Evolutionary conservation across 768 basidiomycete species (phyloP), one percentile per base, ranked within the genome.

Genomic region (Lentinula sp.): DNA sequence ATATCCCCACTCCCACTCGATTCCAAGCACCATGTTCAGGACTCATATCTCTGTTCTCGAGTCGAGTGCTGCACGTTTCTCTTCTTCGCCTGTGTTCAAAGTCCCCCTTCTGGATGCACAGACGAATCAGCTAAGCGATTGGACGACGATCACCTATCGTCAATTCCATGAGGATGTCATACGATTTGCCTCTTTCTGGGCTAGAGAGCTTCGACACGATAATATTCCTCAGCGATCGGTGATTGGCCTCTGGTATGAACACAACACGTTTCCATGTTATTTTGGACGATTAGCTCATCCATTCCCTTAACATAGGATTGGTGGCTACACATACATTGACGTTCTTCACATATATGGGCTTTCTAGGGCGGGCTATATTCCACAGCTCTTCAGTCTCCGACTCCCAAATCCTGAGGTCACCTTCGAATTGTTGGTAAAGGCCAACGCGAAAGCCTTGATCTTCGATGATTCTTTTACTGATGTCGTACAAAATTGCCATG

Each of bases 301-400:
- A 18, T 67, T 57, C 60, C 62, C 18, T 67, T 63, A 35, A 57
- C 61, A 5, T 57, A 88, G 87, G 87, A 71, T 88, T 12, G 77
- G 81, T 20, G 87, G 87, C 9, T 81, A 81, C 70, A 77, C 81
- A 32, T 88, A 88, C 68, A 71, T 73, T 36, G 87, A 88, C 65
- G 80, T 83, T 37, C 72, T 87, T 35, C 79, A 85, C 59, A 82
- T 88, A 62, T 87, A 87, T 65, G 82, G 82, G 53, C 72, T 88
- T 61, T 80, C 84, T 3, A 75, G 85, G 64, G 85, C 85, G n/a
- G 85, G 87, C 2, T 88, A 83, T 68, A 71, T 86, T 62, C 87
- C 87, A 0, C 87, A 88, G 62, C 72, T 87, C 35, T 85, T 88
- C 70, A 84, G 81, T 65, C 73, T 84, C 60, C 81, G 83, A 39